Evolutionary conservation across 2,329 filamentous ascomycete genomes (phyloP), one percentile per base, ranked within the genome.

Genomic region (Beauveria medogensis): DNA sequence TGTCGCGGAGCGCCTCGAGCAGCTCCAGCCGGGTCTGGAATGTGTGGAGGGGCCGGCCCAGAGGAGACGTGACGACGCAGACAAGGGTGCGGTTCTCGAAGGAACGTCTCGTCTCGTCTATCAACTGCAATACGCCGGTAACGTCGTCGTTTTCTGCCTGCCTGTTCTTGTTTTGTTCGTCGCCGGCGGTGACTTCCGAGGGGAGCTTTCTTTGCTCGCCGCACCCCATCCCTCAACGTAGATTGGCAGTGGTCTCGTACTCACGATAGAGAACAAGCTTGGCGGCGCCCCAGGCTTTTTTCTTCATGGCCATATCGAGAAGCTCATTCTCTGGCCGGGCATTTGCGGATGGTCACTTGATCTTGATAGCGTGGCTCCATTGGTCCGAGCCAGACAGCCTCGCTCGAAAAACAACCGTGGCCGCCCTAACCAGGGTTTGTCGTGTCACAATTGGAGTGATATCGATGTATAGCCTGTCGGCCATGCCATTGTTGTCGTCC

Each of bases 61-160:
- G 34, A 22, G 67, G 67, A 24, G 66, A 65, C 41, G 64, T 65
- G 41, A 68, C 41, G 9, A 53, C 41, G 59, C 64, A 68, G 44
- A 61, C n/a, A 30, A 66, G 60, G 34, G 66, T 60, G 12, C 65
- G 63, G 30, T 67, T 66, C 26, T 64, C 56, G 46, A 66, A 64
- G 14, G 20, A 52, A 10, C 61, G 60, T 20, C 53, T n/a, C 8
- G 63, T 63, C 44, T 61, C 52, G 28, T 64, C 61, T 30, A 61
- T 65, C 44, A 60, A 59, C 22, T 52, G 30, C 30, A 14, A 1
- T 14, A 37, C 18, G 2, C 50, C 30, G 10, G 5, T 14, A 3
- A 9, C 0, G 2, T 20, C 28, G 26, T 22, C 28, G 8, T 10
- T 22, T 5, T 10, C 18, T n/a, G 28, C 9, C 16, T 20, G 10